Evolutionary conservation across 1,284 basidiomycete species (phyloP).

Genomic region (Cutaneotrichosporon sp.): DNA sequence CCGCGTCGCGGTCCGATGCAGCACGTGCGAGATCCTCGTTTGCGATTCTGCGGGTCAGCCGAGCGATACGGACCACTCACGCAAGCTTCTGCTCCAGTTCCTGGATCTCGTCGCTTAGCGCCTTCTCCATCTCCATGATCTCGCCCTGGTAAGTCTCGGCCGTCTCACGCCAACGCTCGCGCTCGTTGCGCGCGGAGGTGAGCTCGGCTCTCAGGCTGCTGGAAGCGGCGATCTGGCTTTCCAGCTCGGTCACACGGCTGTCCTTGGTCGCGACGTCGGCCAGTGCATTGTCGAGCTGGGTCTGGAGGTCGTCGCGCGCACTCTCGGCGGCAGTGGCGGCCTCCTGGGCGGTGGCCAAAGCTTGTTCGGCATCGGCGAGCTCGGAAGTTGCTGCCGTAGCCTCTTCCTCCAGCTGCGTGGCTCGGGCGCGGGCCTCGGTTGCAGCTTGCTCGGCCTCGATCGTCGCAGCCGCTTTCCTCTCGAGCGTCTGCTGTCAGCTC

Average conservation of each 20-base stretch:
- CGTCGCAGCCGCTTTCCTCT: not conserved
- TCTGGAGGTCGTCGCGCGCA: not conserved
- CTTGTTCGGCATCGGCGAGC: conserved; percentile 7
- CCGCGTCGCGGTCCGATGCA: not conserved
- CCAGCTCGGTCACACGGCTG: not conserved
- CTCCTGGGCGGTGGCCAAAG: not conserved
- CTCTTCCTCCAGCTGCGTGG: conserved; percentile 8
- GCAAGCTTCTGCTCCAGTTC: not conserved
- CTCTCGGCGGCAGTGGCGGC: not conserved
- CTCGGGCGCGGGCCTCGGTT: not conserved
- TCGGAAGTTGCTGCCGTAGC: not conserved
- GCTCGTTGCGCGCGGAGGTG: not conserved
- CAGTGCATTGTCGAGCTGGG: conserved; percentile 1
- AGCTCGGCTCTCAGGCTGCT: not conserved
- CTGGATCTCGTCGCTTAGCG: not conserved
- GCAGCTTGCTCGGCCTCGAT: conserved; percentile 12
- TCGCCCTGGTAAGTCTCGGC: conserved; percentile 4
- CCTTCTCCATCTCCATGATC: conserved; percentile 5
- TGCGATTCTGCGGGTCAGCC: not conserved
- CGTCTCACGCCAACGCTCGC: not conserved
- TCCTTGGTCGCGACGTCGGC: not conserved
- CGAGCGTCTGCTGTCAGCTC: not conserved
- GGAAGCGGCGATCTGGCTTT: not conserved
- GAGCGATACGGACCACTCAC: not conserved
- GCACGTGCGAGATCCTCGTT: not conserved